Percentiles rank a stretch among this genome's conserved stretches.
Evolutionary conservation across 345 rosid species (phyloP).

Genomic region (Sisymbrium irio): DNA sequence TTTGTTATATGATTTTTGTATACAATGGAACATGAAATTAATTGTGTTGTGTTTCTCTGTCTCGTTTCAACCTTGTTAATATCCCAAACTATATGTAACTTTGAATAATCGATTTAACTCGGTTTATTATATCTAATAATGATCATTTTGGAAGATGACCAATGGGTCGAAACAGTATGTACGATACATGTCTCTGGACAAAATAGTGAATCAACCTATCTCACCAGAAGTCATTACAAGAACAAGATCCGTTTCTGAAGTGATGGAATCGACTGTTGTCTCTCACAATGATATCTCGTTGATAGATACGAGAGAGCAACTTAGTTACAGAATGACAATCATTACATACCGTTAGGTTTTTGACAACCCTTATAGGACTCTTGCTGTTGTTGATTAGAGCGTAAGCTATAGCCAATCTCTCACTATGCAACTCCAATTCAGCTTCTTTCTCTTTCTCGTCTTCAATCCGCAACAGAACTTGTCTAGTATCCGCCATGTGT

Average conservation of each 20-base stretch:
- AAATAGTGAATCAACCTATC: not conserved
- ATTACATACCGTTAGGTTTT: conserved; percentile 51
- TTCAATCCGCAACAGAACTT: conserved; percentile 44
- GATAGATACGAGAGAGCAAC: conserved; percentile 44
- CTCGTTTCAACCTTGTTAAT: not conserved
- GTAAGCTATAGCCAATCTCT: conserved; percentile 59
- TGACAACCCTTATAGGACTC: conserved; percentile 44
- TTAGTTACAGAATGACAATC: conserved; percentile 55
- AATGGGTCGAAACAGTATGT: not conserved
- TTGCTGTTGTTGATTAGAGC: conserved; percentile 40
- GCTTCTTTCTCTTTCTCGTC: conserved; percentile 33
- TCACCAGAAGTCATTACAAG: conserved; percentile 54
- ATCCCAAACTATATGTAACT: not conserved
- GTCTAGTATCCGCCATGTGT: conserved; percentile 48
- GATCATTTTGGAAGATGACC: conserved; percentile 20
- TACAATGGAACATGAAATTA: too few relatives aligned
- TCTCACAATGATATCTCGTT: conserved; percentile 52
- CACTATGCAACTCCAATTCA: conserved; percentile 47
- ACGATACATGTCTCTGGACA: not conserved
- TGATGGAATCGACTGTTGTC: conserved; percentile 58
- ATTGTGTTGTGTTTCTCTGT: conserved; percentile 12
- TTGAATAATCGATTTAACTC: not conserved
- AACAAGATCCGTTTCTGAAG: conserved; percentile 48
- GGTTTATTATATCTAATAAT: not conserved
- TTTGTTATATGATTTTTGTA: too few relatives aligned